phyloP scores from a whole-genome alignment of 495 filamentous ascomycete species.

The Tuber calosporum region DNA sequence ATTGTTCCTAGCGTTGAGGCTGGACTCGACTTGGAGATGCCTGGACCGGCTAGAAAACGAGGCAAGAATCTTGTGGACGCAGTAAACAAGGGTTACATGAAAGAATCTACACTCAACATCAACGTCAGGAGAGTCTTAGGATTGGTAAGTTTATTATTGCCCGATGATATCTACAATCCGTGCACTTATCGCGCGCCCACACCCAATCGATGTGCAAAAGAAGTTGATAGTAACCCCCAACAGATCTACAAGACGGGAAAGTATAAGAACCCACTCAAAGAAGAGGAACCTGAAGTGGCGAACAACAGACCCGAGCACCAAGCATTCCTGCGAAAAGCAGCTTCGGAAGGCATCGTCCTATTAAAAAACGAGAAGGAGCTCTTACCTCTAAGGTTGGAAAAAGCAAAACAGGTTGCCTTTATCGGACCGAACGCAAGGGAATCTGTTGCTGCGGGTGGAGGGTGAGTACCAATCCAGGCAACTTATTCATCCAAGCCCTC shows the following conservation, averaged over 20 bases:
- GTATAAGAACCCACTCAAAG: conserved; percentile 36
- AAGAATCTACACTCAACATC: conserved; percentile 54
- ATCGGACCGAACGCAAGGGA: conserved; percentile 63
- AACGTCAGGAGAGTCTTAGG: conserved; percentile 58
- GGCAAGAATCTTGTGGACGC: conserved; percentile 46
- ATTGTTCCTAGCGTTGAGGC: conserved; percentile 61
- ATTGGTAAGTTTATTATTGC: conserved; percentile 44
- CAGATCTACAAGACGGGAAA: conserved; percentile 42
- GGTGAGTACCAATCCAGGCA: conserved; percentile 24
- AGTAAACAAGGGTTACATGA: conserved; percentile 39
- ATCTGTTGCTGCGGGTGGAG: conserved; percentile 41
- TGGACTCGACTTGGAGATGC: conserved; percentile 70
- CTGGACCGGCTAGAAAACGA: conserved; percentile 60
- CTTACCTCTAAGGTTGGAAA: conserved; percentile 55
- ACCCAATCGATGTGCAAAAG: background rate
- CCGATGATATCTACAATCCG: conserved; percentile 7
- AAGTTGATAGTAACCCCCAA: conserved; percentile 9
- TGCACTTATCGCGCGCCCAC: background rate
- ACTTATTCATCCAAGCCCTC: background rate
- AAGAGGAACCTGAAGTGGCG: conserved; percentile 44
- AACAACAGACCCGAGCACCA: conserved; percentile 51
- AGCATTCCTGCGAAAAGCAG: conserved; percentile 57
- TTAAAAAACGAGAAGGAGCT: conserved; percentile 64
- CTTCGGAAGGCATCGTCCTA: conserved; percentile 62
- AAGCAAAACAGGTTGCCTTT: conserved; percentile 55